Conservation (phyloP, 2,329 filamentous ascomycete species). For the Aspergillus spinulosporus region DNA sequence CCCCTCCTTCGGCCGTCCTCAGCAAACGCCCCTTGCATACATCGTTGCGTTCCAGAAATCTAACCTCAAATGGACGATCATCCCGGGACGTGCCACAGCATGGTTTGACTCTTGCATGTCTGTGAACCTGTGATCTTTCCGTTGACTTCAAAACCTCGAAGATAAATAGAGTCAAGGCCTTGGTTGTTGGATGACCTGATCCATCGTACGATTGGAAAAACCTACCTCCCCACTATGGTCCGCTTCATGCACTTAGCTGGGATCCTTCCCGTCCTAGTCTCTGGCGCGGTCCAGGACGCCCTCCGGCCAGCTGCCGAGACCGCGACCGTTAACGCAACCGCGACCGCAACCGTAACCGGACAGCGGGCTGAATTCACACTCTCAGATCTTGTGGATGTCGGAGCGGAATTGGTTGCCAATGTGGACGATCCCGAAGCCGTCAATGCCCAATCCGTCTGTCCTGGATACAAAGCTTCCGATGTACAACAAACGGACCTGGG, state of each 20-base stretch:
- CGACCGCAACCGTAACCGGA: slow-evolving; percentile 20
- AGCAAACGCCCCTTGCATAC: slow-evolving; percentile 15
- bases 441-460: slow-evolving; percentile 63
- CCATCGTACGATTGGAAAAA: slow-evolving; percentile 12
- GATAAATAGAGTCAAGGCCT: slow-evolving; percentile 12
- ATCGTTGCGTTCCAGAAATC: slow-evolving; percentile 17
- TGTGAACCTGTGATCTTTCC: slow-evolving; percentile 4
- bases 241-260: slow-evolving; percentile 22
- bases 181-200: not conserved
- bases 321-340: too few relatives aligned
- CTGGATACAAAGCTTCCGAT: slow-evolving; percentile 58
- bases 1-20: not conserved
- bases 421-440: slow-evolving; percentile 64
- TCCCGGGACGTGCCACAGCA: slow-evolving; percentile 14
- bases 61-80: slow-evolving; percentile 26
- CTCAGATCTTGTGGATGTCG: slow-evolving; percentile 48
- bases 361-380: slow-evolving; percentile 47
- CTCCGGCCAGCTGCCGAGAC: slow-evolving; percentile 6
- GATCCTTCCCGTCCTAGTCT: slow-evolving; percentile 29
- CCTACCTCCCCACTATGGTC: slow-evolving; percentile 25
- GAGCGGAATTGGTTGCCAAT: slow-evolving; percentile 59
- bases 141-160: not conserved
- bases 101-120: not conserved
- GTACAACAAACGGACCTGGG: slow-evolving; percentile 50
- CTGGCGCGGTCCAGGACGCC: slow-evolving; percentile 23